phyloP scores from a whole-genome alignment of 805 yeast species.

The Millerozyma miso region DNA sequence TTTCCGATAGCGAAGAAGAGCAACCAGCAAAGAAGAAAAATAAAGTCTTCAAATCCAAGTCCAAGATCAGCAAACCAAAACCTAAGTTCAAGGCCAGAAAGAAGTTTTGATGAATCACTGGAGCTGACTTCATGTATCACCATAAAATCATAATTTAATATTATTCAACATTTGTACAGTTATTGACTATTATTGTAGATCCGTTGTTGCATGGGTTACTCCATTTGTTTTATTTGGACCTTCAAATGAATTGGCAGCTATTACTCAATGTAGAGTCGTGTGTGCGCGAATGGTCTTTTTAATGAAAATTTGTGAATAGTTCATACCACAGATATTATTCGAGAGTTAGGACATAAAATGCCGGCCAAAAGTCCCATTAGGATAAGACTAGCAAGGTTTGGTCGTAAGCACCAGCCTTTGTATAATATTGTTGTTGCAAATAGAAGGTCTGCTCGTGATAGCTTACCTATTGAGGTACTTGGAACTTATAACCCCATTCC shows the following conservation, averaged over 20 bases:
- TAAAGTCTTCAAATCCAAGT: slow-evolving; percentile 10
- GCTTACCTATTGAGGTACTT: slow-evolving; percentile 87
- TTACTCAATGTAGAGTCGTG: not conserved
- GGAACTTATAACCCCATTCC: slow-evolving; percentile 92
- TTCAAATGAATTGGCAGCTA: no score
- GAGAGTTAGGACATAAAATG: not conserved
- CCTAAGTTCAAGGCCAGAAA: slow-evolving; percentile 56
- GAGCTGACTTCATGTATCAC: not conserved
- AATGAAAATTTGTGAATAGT: not conserved
- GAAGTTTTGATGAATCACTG: slow-evolving; percentile 43
- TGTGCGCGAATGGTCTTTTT: not conserved
- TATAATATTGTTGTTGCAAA: slow-evolving; percentile 91
- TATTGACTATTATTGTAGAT: no score
- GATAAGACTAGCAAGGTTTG: slow-evolving; percentile 89
- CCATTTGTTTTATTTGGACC: no score
- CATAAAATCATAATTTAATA: not conserved
- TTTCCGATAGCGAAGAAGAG: slow-evolving; percentile 40
- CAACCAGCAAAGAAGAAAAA: slow-evolving; percentile 12
- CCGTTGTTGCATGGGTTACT: no score
- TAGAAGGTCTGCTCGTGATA: slow-evolving; percentile 72
- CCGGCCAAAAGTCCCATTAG: slow-evolving; percentile 68
- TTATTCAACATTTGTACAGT: no score
- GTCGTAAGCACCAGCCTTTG: slow-evolving; percentile 80
- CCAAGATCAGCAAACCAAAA: slow-evolving; percentile 34
- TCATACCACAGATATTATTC: not conserved